Conservation (phyloP, 2,329 filamentous ascomycete genomes). For the Penicillium verrucosum region DNA sequence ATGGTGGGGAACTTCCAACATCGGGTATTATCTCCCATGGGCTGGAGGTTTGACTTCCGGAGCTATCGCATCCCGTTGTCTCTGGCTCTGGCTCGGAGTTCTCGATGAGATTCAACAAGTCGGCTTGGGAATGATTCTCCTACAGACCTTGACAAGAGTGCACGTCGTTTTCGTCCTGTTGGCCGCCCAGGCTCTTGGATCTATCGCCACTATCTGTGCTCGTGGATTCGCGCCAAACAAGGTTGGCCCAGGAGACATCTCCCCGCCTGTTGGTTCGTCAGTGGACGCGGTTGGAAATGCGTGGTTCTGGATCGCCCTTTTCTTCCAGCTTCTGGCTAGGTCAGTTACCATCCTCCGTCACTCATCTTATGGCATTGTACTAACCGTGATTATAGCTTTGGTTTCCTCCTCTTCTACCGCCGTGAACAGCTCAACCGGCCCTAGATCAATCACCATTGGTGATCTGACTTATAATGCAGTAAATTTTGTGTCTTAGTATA, state of each 20-base stretch:
- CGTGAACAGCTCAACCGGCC: constrained; percentile 46
- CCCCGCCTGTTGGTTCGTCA: constrained; percentile 57
- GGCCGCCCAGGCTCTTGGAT: constrained; percentile 59
- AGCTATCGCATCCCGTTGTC: constrained; percentile 54
- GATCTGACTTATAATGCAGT: background rate
- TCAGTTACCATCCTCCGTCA: constrained; percentile 45
- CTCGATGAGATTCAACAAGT: constrained; percentile 64
- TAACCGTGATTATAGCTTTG: constrained; percentile 28
- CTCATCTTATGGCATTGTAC: background rate
- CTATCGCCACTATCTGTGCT: constrained; percentile 60
- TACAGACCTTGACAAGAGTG: constrained; percentile 62
- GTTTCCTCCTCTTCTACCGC: constrained; percentile 44
- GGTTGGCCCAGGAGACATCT: constrained; percentile 60
- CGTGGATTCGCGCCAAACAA: constrained; percentile 59
- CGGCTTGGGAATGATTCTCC: constrained; percentile 64
- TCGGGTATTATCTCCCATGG: constrained; percentile 62
- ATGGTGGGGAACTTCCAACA: constrained; percentile 60
- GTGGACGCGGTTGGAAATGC: constrained; percentile 46
- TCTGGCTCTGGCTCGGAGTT: constrained; percentile 67
- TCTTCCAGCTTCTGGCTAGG: constrained; percentile 58
- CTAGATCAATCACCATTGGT: constrained; percentile 15
- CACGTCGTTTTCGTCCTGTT: constrained; percentile 62
- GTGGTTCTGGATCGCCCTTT: constrained; percentile 61
- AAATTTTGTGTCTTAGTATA: background rate
- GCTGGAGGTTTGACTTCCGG: constrained; percentile 51